Evolutionary conservation across 371 early-diverging fungal genomes (phyloP).

Genomic region (Mucor lusitanicus): DNA sequence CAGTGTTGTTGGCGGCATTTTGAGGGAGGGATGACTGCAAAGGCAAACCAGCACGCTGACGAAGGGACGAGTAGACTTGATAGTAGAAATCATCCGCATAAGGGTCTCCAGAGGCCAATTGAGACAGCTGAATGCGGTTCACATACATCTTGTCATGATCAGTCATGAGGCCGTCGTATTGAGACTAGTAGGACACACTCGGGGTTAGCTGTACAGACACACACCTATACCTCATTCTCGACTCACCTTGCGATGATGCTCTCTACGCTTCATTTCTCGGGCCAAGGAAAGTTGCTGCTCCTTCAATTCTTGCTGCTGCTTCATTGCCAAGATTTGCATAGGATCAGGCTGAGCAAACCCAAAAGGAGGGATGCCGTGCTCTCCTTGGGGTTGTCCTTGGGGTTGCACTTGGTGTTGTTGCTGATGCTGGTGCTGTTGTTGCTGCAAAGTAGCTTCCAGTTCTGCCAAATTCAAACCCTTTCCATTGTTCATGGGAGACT

Average conservation of each 20-base stretch:
- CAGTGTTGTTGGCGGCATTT: neutral
- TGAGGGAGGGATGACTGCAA: constrained; percentile 26
- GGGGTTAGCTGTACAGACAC: neutral
- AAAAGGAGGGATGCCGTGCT: constrained; percentile 15
- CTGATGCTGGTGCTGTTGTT: constrained; percentile 19
- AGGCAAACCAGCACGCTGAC: constrained; percentile 58
- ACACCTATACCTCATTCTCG: neutral
- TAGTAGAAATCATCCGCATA: constrained; percentile 93
- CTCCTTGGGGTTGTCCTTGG: constrained; percentile 5
- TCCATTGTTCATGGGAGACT: constrained; percentile 18
- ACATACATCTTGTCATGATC: constrained; percentile 91
- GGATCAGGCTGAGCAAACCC: constrained; percentile 29
- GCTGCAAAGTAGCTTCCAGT: constrained; percentile 66
- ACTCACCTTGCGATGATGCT: constrained; percentile 45
- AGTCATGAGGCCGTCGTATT: constrained; percentile 87
- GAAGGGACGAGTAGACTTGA: constrained; percentile 83
- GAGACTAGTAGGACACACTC: constrained; percentile 47
- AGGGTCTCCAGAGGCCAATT: constrained; percentile 91
- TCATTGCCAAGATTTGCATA: constrained; percentile 31
- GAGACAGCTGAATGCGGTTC: constrained; percentile 89
- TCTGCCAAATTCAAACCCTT: constrained; percentile 70
- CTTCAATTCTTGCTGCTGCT: constrained; percentile 30
- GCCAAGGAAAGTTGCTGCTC: constrained; percentile 36
- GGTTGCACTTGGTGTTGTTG: constrained; percentile 3
- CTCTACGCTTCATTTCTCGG: constrained; percentile 49